Evolutionary conservation across 345 rosid genomes (phyloP).

Genomic region (Diplotaxis tenuifolia): DNA sequence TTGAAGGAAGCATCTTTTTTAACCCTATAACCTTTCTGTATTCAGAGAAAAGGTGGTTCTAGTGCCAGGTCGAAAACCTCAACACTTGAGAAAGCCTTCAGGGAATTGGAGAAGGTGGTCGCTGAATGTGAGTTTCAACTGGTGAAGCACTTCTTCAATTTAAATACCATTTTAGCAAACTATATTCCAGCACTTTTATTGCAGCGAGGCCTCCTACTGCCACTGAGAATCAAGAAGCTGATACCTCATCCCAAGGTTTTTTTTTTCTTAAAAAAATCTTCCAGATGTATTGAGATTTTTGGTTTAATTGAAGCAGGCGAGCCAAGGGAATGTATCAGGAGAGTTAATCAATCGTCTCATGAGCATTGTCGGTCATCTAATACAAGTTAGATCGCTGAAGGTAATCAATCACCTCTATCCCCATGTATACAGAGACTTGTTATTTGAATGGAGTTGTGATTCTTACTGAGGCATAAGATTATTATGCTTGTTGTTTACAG

Average conservation of each 20-base stretch:
- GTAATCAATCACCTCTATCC: conserved; percentile 38
- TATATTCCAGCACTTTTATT: conserved; percentile 15
- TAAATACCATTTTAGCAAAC: conserved; percentile 8
- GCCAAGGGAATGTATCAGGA: conserved; percentile 73
- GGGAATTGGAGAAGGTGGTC: conserved; percentile 86
- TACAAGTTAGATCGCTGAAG: conserved; percentile 92
- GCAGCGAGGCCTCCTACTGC: conserved; percentile 80
- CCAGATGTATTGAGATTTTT: conserved; percentile 11
- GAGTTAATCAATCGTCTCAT: conserved; percentile 83
- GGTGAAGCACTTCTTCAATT: not conserved
- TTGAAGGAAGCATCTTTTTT: not conserved
- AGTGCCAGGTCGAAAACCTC: conserved; percentile 60
- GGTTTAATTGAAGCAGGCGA: conserved; percentile 48
- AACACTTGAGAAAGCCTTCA: conserved; percentile 78
- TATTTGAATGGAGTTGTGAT: not conserved
- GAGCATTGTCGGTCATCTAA: conserved; percentile 86
- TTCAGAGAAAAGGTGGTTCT: conserved; percentile 59
- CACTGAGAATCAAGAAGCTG: conserved; percentile 75
- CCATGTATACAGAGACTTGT: not conserved
- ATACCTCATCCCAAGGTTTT: conserved; percentile 52
- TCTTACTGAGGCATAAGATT: not conserved
- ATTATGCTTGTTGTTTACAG: conserved; percentile 46
- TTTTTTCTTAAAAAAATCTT: not conserved
- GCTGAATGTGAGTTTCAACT: conserved; percentile 70
- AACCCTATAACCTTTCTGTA: conserved; percentile 43